Evolutionary conservation across 2,329 filamentous ascomycete genomes (phyloP).

Genomic region (Xylaria multiplex): DNA sequence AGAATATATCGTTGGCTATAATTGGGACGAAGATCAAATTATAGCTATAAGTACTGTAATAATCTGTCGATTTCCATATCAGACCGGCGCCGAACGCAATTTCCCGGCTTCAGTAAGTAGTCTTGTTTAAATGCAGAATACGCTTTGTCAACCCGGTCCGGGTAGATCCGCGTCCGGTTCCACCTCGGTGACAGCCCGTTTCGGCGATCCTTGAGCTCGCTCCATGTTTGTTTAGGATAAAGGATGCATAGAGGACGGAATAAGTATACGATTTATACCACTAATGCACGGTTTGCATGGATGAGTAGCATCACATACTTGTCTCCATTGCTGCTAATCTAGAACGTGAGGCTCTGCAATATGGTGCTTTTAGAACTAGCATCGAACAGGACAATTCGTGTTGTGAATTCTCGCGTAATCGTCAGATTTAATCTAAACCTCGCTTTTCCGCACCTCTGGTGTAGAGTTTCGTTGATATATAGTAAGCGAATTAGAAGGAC

Average conservation of each 20-base stretch:
- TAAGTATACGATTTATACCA: slow-evolving; percentile 1
- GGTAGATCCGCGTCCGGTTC: not conserved
- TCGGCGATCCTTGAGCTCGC: not conserved
- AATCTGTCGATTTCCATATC: not conserved
- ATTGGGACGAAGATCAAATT: not conserved
- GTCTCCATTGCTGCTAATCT: slow-evolving; percentile 15
- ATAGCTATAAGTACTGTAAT: not conserved
- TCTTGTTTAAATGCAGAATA: not conserved
- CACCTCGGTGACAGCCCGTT: not conserved
- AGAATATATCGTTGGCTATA: not conserved
- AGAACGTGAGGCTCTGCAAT: slow-evolving; percentile 31
- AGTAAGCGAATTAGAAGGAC: not conserved
- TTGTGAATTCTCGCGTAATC: too few species aligned
- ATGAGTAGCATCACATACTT: slow-evolving; percentile 9
- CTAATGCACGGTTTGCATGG: slow-evolving; percentile 23
- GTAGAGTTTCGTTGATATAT: not conserved
- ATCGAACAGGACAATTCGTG: not conserved
- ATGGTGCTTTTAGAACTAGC: not conserved
- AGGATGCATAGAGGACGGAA: slow-evolving; percentile 9
- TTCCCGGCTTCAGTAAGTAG: not conserved
- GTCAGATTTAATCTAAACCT: not conserved
- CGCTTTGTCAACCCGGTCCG: not conserved
- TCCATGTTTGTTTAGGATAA: not conserved
- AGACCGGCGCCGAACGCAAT: too few species aligned
- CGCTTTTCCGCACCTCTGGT: not conserved